Base-by-base conservation (phyloP, 1,284 basidiomycete genomes). In the Apiotrichum porosum region DNA sequence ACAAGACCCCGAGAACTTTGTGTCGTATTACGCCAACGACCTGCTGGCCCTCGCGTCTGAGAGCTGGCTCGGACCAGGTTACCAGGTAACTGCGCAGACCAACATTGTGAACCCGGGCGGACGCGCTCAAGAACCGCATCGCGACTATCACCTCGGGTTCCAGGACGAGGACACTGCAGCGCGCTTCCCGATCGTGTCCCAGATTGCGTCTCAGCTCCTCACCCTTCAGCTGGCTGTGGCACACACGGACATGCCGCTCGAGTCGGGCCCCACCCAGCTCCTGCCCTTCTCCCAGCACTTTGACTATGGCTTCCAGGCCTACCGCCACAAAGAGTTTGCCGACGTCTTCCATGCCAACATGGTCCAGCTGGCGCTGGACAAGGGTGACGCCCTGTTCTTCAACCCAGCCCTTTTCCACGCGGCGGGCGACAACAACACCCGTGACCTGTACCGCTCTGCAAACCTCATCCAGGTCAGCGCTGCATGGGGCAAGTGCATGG, bases 361-460 rank as follows among this genome's bases (percentile, higher is more conserved):
- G 32, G 37, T 54, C 21, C 55, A 57, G 35, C 22, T 60, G 3
- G 43, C 51, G 0, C 50, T 60, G 6, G 1, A 19, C 10, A 40
- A 47, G 32, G 57, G 57, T 23, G 57, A 60, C 43, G 52, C 52
- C 17, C 21, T 60, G 3, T 57, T 57, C 51, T 60, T 60, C 47
- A 60, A 57, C 37, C 57, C 57, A n/a, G 57, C 55, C 9, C 49
- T 53, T 23, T 52, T 54, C 47, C 57, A 60, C 32, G 53, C 54
- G 12, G 53, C 57, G 1, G 57, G 57, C 10, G 35, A 37, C 6
- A 60, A 60, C 24, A 21, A 19, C 4, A 52, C 48, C 1, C 4
- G 3, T 0, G 37, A 46, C 39, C 9, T 49, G 9, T 31, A 39
- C 39, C 43, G 54, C 6, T 19, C 26, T 9, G 55, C 52, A 2